Percentiles rank a stretch among this genome's conserved stretches.
Conservation (phyloP, 2,329 filamentous ascomycete species). For the Arthrobotrys sinensis region DNA sequence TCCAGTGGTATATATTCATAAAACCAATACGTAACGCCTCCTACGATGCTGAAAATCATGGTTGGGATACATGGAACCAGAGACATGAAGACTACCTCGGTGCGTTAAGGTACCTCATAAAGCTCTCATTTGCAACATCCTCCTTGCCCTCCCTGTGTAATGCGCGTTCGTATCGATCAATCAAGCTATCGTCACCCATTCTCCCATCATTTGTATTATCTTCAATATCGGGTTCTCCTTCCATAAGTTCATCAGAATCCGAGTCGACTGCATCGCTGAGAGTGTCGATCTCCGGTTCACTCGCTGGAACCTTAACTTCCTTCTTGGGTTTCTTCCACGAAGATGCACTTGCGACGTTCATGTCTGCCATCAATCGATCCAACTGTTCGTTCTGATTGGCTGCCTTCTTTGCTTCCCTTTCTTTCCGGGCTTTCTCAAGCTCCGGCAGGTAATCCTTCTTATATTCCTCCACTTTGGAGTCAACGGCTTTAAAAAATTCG, state of each 20-base stretch:
- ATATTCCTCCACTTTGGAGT: slow-evolving; percentile 90
- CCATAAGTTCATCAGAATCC: slow-evolving; percentile 63
- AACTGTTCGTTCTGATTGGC: slow-evolving; percentile 83
- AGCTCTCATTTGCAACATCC: slow-evolving; percentile 62
- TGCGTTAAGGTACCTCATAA: slow-evolving; percentile 63
- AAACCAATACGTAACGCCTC: slow-evolving; percentile 44
- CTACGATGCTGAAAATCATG: slow-evolving; percentile 32
- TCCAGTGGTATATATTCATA: slow-evolving; percentile 37
- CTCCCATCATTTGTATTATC: slow-evolving; percentile 51
- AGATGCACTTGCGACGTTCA: slow-evolving; percentile 74
- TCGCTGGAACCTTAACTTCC: slow-evolving; percentile 58
- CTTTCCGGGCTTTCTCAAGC: slow-evolving; percentile 81
- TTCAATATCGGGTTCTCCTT: slow-evolving; percentile 63
- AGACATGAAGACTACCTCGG: slow-evolving; percentile 34
- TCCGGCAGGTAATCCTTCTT: slow-evolving; percentile 92
- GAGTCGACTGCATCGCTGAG: slow-evolving; percentile 63
- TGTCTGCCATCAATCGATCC: slow-evolving; percentile 93
- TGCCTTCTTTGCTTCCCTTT: slow-evolving; percentile 81
- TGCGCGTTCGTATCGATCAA: slow-evolving; percentile 63
- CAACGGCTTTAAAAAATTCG: slow-evolving; percentile 92
- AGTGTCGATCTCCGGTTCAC: slow-evolving; percentile 60
- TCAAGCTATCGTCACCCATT: slow-evolving; percentile 61
- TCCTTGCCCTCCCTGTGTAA: slow-evolving; percentile 59
- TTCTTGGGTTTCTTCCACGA: slow-evolving; percentile 64
- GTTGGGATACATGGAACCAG: not conserved